Percentiles rank a stretch among this genome's conserved stretches.
phyloP scores from a whole-genome alignment of 2,329 filamentous ascomycete species.

The Mollisiaceae sp. region DNA sequence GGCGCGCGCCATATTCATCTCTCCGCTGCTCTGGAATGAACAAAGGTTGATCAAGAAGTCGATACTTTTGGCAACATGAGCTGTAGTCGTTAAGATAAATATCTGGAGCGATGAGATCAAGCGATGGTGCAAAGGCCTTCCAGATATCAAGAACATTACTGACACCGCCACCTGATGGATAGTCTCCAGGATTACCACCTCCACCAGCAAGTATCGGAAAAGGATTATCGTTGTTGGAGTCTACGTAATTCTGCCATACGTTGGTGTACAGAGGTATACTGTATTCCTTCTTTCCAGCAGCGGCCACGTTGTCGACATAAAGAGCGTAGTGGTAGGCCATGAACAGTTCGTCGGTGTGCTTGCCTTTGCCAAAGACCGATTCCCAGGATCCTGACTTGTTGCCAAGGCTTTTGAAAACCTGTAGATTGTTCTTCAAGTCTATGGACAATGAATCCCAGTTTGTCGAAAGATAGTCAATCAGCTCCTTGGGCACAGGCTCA shows the following conservation, averaged over 20 bases:
- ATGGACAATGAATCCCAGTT: slow-evolving; percentile 40
- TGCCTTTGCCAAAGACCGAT: slow-evolving; percentile 47
- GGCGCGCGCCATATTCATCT: slow-evolving; percentile 49
- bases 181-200: slow-evolving; percentile 50
- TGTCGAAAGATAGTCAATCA: slow-evolving; percentile 41
- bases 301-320: slow-evolving; percentile 49
- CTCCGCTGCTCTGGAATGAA: slow-evolving; percentile 55
- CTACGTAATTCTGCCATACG: slow-evolving; percentile 52
- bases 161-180: slow-evolving; percentile 53
- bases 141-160: slow-evolving; percentile 51
- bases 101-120: slow-evolving; percentile 55
- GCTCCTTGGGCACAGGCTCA: slow-evolving; percentile 44
- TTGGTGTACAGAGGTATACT: slow-evolving; percentile 52
- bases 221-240: slow-evolving; percentile 41
- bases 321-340: slow-evolving; percentile 52
- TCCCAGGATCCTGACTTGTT: slow-evolving; percentile 42
- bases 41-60: slow-evolving; percentile 48
- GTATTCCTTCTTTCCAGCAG: slow-evolving; percentile 49
- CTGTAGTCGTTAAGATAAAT: slow-evolving; percentile 53
- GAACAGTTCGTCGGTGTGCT: slow-evolving; percentile 51
- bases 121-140: slow-evolving; percentile 47
- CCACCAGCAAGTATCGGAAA: slow-evolving; percentile 49
- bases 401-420: slow-evolving; percentile 13
- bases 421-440: slow-evolving; percentile 27
- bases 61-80: slow-evolving; percentile 47